These are phyloP conservation scores for Chrysoporthe deuterocubensis DNA, from an alignment of 2,329 filamentous ascomycete species.

Conservation along the genomic window DNA sequence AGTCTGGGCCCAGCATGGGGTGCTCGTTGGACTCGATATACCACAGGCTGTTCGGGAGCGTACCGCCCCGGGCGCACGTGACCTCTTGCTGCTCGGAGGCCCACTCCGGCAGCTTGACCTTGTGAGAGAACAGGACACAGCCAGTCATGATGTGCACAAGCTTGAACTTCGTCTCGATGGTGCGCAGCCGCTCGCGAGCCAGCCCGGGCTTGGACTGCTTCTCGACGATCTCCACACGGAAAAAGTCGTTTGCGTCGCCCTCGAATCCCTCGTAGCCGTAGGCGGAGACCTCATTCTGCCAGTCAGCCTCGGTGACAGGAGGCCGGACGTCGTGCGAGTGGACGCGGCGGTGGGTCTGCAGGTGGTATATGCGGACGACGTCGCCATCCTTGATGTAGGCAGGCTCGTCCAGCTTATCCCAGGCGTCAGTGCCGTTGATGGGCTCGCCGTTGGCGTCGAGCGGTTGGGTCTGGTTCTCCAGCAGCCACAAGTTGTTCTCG, in stretches of 20 bases:
- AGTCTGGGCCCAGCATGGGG: constrained; percentile 70
- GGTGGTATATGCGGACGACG: constrained; percentile 82
- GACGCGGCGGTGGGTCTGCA: constrained; percentile 81
- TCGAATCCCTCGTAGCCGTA: constrained; percentile 98
- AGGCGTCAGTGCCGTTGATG: constrained; percentile 80
- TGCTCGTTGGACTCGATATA: constrained; percentile 93
- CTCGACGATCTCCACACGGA: constrained; percentile 94
- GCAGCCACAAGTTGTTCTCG: constrained; percentile 91
- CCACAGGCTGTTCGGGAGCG: constrained; percentile 95
- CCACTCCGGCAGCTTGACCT: constrained; percentile 98
- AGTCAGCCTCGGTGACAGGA: constrained; percentile 84
- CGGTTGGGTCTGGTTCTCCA: constrained; percentile 97
- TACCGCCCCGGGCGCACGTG: constrained; percentile 91
- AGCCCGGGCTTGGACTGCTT: constrained; percentile 77
- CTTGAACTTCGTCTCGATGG: constrained; percentile 95
- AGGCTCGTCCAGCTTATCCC: constrained; percentile 73
- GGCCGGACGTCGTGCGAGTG: constrained; percentile 95
- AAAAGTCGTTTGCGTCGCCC: constrained; percentile 94
- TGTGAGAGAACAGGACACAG: constrained; percentile 95
- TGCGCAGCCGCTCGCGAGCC: constrained; percentile 84
- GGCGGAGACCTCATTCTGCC: constrained; percentile 95
- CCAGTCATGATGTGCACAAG: constrained; percentile 97
- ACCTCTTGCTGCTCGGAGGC: constrained; percentile 98
- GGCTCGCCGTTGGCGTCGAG: constrained; percentile 74
- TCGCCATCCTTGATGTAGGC: constrained; percentile 78